Evolutionary conservation across 1,284 basidiomycete genomes (phyloP).

Genomic region (Fomitopsis schrenkii): DNA sequence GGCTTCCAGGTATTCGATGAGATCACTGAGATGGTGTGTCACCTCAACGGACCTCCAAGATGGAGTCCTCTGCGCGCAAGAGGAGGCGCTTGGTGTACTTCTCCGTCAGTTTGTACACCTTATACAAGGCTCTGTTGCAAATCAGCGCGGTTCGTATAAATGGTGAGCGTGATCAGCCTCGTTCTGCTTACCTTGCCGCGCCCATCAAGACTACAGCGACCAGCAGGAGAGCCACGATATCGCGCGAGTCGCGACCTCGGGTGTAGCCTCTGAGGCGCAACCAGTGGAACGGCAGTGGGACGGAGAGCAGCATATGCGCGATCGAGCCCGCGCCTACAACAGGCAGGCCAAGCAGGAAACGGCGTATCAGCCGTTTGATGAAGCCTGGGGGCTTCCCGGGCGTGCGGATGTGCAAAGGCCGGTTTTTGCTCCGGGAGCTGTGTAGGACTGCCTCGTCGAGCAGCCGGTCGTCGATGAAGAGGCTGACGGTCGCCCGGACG

Average conservation of each 20-base stretch:
- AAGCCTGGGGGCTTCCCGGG: constrained; percentile 37
- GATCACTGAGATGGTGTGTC: background rate
- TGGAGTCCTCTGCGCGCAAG: constrained; percentile 70
- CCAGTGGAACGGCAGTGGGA: constrained; percentile 63
- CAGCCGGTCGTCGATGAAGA: constrained; percentile 53
- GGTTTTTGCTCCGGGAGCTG: constrained; percentile 6
- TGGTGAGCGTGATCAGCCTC: background rate
- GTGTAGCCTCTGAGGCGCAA: constrained; percentile 56
- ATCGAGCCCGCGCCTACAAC: constrained; percentile 74
- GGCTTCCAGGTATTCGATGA: too few species aligned
- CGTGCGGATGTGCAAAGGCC: constrained; percentile 8
- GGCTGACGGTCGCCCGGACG: constrained; percentile 57
- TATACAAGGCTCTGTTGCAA: constrained; percentile 53
- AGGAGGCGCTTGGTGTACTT: constrained; percentile 55
- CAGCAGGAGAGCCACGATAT: constrained; percentile 62
- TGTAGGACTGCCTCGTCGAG: constrained; percentile 35
- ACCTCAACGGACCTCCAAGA: constrained; percentile 61
- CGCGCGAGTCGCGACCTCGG: constrained; percentile 47
- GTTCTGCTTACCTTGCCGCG: constrained; percentile 48
- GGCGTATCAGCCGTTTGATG: constrained; percentile 51
- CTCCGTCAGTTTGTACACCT: constrained; percentile 66
- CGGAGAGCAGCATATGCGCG: constrained; percentile 62
- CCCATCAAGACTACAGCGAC: constrained; percentile 61
- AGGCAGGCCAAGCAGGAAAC: constrained; percentile 71
- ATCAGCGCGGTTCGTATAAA: background rate